phyloP scores from a whole-genome alignment of 2,329 filamentous ascomycete genomes.

The Calonectria pseudoreteaudii region DNA sequence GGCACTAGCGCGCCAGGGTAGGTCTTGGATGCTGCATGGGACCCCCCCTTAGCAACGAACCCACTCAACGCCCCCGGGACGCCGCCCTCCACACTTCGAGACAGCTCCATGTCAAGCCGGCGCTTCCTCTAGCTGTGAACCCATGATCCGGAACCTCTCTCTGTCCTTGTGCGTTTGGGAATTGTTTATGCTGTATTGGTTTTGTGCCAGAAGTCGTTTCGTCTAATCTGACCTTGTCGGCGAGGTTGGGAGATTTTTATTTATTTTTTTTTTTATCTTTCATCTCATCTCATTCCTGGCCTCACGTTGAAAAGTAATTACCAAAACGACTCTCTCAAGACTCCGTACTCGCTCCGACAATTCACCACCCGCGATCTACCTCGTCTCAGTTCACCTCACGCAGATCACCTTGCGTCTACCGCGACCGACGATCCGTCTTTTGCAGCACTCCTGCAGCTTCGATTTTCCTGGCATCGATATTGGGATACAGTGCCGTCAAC shows the following conservation, averaged over 20 bases:
- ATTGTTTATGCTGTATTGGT: slow-evolving; percentile 33
- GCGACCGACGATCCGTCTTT: neutral
- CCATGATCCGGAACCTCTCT: slow-evolving; percentile 38
- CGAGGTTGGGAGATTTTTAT: neutral
- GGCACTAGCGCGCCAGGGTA: slow-evolving; percentile 30
- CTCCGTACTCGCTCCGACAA: slow-evolving; percentile 1
- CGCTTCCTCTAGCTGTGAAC: slow-evolving; percentile 39
- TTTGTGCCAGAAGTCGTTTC: slow-evolving; percentile 17
- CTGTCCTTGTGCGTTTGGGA: slow-evolving; percentile 37
- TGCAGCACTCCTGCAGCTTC: neutral
- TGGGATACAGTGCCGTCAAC: slow-evolving; percentile 18
- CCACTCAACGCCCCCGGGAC: slow-evolving; percentile 29
- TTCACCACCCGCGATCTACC: slow-evolving; percentile 1
- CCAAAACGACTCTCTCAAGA: slow-evolving; percentile 7
- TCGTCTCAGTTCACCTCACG: slow-evolving; percentile 9
- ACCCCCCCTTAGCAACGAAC: slow-evolving; percentile 39
- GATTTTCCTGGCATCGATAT: neutral
- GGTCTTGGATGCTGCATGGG: slow-evolving; percentile 35
- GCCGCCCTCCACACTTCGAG: slow-evolving; percentile 46
- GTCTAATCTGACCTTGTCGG: slow-evolving; percentile 19
- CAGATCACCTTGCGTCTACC: neutral
- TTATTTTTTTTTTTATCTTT: slow-evolving; percentile 13
- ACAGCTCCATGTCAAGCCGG: slow-evolving; percentile 47
- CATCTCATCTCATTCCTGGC: slow-evolving; percentile 11
- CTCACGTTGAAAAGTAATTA: neutral